Percentiles rank a stretch among this genome's conserved stretches.
phyloP scores from a whole-genome alignment of 305 asterid genomes.

The Nicotiana rustica region DNA sequence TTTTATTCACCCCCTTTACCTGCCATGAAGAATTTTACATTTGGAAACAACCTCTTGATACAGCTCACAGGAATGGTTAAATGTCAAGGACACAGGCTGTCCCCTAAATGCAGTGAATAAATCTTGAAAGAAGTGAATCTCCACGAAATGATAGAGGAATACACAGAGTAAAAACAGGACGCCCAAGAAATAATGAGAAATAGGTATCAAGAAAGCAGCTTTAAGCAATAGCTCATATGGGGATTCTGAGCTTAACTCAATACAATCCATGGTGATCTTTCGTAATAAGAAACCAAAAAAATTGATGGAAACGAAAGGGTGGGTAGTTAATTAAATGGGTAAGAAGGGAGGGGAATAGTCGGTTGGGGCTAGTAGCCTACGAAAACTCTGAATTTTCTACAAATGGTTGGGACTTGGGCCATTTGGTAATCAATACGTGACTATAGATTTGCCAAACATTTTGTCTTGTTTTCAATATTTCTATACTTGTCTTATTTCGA shows the following conservation, averaged over 20 bases:
- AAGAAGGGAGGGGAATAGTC: no score
- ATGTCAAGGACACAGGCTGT: constrained; percentile 61
- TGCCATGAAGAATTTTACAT: constrained; percentile 69
- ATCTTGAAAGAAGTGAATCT: constrained; percentile 68
- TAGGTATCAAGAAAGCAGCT: constrained; percentile 54
- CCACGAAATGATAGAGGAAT: constrained; percentile 60
- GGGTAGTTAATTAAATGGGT: background rate
- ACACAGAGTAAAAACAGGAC: constrained; percentile 43
- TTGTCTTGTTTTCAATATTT: no score
- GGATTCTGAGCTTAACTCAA: constrained; percentile 43
- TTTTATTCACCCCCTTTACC: constrained; percentile 45
- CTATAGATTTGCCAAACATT: no score
- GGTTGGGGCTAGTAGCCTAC: no score
- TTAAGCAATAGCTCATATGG: constrained; percentile 56
- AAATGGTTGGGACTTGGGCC: no score
- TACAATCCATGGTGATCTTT: constrained; percentile 43
- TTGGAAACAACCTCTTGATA: constrained; percentile 66
- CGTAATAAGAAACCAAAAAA: background rate
- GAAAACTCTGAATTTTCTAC: no score
- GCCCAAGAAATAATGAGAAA: constrained; percentile 58
- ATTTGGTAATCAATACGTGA: no score
- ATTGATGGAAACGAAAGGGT: background rate
- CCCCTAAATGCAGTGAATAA: constrained; percentile 70
- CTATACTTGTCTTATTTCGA: no score
- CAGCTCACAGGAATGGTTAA: constrained; percentile 56